These are phyloP conservation scores for Lodderomyces metapsilosis DNA, from an alignment of 1,139 yeast genomes.

Conservation along the genomic window DNA sequence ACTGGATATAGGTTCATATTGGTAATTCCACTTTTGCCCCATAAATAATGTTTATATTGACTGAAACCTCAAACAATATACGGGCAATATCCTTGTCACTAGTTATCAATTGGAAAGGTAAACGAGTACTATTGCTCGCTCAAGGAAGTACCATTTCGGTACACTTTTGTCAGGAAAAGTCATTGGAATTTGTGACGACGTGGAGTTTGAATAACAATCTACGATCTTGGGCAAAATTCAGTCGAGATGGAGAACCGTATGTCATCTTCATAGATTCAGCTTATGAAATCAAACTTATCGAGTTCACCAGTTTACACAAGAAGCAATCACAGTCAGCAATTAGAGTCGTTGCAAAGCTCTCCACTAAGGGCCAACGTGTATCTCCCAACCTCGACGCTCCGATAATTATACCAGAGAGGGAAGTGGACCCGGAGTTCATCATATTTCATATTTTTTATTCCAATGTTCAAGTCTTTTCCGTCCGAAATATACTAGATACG, in stretches of 20 bases:
- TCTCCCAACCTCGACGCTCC: slow-evolving; percentile 18
- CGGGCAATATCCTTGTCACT: slow-evolving; percentile 8
- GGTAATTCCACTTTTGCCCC: neutral
- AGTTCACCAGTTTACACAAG: neutral
- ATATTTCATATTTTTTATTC: slow-evolving; percentile 32
- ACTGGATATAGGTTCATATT: too few species aligned
- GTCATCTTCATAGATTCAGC: neutral
- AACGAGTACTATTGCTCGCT: neutral
- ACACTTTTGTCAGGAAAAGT: neutral
- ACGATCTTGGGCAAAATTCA: slow-evolving; percentile 4
- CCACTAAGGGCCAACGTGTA: slow-evolving; percentile 28
- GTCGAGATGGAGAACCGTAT: neutral
- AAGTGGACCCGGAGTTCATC: slow-evolving; percentile 17
- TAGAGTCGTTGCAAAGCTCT: slow-evolving; percentile 16
- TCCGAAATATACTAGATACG: neutral
- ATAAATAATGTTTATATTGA: slow-evolving; percentile 17
- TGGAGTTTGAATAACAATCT: neutral
- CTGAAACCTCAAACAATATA: slow-evolving; percentile 15
- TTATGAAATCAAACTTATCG: neutral
- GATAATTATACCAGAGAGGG: slow-evolving; percentile 18
- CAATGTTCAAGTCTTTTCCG: slow-evolving; percentile 22
- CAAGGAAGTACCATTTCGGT: neutral
- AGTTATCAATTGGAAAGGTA: slow-evolving; percentile 2
- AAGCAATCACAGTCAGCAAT: slow-evolving; percentile 4
- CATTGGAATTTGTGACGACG: neutral